Percentiles rank a stretch among this genome's conserved stretches.
These are phyloP conservation scores for Hymenoscyphus fructigenus DNA, from an alignment of 2,329 filamentous ascomycete genomes.

Conservation along the genomic window DNA sequence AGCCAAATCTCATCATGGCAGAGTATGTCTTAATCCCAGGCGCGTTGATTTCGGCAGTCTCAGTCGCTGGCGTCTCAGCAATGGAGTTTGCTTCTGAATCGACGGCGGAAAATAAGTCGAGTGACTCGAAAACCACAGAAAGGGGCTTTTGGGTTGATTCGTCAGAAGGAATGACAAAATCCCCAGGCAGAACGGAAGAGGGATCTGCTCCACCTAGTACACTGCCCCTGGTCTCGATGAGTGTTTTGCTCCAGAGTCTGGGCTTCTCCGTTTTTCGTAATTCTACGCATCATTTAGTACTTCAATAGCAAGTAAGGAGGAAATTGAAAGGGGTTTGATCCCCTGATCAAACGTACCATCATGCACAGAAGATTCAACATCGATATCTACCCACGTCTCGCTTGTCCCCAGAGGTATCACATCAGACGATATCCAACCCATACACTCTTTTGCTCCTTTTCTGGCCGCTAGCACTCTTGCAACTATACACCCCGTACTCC, in stretches of 20 bases:
- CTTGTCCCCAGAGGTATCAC: constrained; percentile 51
- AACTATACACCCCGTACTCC: constrained; percentile 66
- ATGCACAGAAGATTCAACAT: constrained; percentile 49
- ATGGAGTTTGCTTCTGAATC: constrained; percentile 41
- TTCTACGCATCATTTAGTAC: neutral
- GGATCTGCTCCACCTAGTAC: constrained; percentile 59
- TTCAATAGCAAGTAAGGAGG: neutral
- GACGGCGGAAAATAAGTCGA: constrained; percentile 48
- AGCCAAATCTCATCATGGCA: constrained; percentile 33
- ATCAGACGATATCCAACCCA: constrained; percentile 67
- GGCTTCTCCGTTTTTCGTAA: constrained; percentile 34
- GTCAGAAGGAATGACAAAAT: constrained; percentile 62
- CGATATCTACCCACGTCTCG: constrained; percentile 60
- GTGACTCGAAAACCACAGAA: constrained; percentile 50
- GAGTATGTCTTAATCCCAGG: constrained; percentile 34
- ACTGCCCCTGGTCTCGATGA: constrained; percentile 58
- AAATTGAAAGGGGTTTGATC: neutral
- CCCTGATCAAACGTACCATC: constrained; percentile 19
- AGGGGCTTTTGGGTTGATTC: constrained; percentile 48
- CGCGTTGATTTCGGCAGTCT: constrained; percentile 7
- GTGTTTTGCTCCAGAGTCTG: constrained; percentile 60
- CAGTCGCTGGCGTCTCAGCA: constrained; percentile 35
- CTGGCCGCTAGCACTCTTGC: constrained; percentile 64
- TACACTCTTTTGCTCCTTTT: constrained; percentile 61
- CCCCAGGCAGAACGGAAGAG: constrained; percentile 55